Conservation (phyloP, 1,139 yeast genomes). For the Pichia sp. region DNA sequence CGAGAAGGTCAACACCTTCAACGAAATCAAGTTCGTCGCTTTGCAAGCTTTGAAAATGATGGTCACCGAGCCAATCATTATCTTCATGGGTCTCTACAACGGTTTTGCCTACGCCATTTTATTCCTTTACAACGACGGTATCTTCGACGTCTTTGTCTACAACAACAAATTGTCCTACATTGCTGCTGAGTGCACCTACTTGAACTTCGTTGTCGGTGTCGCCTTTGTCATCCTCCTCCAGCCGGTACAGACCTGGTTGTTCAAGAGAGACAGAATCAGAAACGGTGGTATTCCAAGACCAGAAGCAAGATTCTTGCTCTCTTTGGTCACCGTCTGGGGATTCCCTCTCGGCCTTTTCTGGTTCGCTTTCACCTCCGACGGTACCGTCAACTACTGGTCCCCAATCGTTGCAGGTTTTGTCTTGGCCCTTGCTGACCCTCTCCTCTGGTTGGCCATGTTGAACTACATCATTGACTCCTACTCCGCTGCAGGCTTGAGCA, state of each 20-base stretch:
- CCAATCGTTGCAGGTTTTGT: conserved; percentile 34
- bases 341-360: conserved; percentile 33
- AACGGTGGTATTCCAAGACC: conserved; percentile 46
- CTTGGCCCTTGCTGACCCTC: conserved; percentile 44
- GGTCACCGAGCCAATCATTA: conserved; percentile 33
- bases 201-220: conserved; percentile 34
- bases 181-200: conserved; percentile 31
- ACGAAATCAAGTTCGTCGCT: conserved; percentile 28
- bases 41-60: conserved; percentile 32
- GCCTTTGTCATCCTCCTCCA: conserved; percentile 26
- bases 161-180: conserved; percentile 31
- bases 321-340: conserved; percentile 33
- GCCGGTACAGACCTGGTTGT: conserved; percentile 33
- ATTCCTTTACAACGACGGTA: conserved; percentile 34
- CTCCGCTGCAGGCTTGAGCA: conserved; percentile 40
- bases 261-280: conserved; percentile 33
- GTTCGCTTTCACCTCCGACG: conserved; percentile 33
- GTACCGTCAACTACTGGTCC: conserved; percentile 32
- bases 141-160: conserved; percentile 31
- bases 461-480: conserved; percentile 49
- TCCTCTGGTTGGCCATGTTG: conserved; percentile 47
- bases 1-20: conserved; percentile 24
- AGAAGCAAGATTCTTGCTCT: conserved; percentile 34
- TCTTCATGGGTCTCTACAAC: conserved; percentile 32
- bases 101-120: conserved; percentile 35